A percentile compares a stretch with the other conserved stretches of the same genome.
Evolutionary conservation across 192 early-diverging fungal species (phyloP).

Genomic region (Coemansia sp.): DNA sequence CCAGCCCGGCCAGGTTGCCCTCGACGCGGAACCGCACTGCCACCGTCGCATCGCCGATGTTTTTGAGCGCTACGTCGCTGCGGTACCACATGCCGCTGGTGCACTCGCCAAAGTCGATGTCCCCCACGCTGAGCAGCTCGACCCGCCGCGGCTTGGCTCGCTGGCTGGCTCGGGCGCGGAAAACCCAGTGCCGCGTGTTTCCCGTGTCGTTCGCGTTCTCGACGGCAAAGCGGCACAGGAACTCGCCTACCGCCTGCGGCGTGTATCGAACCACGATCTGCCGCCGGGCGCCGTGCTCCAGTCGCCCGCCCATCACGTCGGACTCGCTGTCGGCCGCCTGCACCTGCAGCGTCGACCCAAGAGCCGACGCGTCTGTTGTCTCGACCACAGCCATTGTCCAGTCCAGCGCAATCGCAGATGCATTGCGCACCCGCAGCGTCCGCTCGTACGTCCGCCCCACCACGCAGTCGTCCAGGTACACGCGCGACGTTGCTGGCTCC

Average conservation of each 20-base stretch:
- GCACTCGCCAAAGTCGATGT: slow-evolving; percentile 93
- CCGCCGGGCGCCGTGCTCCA: slow-evolving; percentile 66
- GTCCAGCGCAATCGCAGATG: slow-evolving; percentile 86
- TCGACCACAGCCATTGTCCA: slow-evolving; percentile 62
- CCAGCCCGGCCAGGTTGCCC: slow-evolving; percentile 30
- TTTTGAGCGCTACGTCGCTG: slow-evolving; percentile 75
- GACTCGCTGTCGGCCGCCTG: slow-evolving; percentile 8
- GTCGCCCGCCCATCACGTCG: slow-evolving; percentile 32
- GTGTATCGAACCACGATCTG: slow-evolving; percentile 81
- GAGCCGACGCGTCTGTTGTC: slow-evolving; percentile 22
- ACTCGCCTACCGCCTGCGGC: slow-evolving; percentile 86
- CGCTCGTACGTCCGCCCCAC: slow-evolving; percentile 84
- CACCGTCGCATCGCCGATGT: slow-evolving; percentile 69
- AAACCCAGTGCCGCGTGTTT: slow-evolving; percentile 74
- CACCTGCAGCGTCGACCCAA: slow-evolving; percentile 24
- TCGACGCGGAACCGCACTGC: slow-evolving; percentile 69
- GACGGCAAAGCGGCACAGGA: slow-evolving; percentile 80
- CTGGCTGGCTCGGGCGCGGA: slow-evolving; percentile 75
- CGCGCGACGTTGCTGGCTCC: slow-evolving; percentile 87
- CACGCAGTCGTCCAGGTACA: slow-evolving; percentile 94
- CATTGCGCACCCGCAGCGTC: slow-evolving; percentile 85
- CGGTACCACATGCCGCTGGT: slow-evolving; percentile 83
- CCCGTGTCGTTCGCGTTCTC: slow-evolving; percentile 87
- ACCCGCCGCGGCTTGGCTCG: slow-evolving; percentile 62
- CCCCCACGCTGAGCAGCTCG: slow-evolving; percentile 61